phyloP scores from a whole-genome alignment of 202 grass and related monocot genomes.

The Carex arenaria region DNA sequence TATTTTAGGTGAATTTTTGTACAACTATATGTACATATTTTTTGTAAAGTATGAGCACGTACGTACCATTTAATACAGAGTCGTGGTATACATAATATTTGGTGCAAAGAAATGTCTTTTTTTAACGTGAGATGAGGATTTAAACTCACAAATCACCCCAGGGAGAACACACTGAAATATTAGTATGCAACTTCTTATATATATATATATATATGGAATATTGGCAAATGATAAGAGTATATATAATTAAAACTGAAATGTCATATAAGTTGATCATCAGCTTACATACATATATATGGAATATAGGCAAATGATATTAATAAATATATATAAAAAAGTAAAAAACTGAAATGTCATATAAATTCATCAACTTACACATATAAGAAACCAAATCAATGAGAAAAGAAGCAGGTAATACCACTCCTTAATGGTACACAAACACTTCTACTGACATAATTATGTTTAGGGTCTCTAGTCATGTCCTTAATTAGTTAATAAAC shows the following conservation, averaged over 20 bases:
- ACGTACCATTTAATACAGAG: background rate
- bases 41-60: background rate
- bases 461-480: constrained; percentile 14
- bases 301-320: background rate
- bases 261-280: background rate
- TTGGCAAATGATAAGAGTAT: background rate
- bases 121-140: background rate
- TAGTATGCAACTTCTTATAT: background rate
- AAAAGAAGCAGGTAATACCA: constrained; percentile 30
- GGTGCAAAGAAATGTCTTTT: background rate
- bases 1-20: background rate
- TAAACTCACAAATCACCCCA: background rate
- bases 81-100: background rate
- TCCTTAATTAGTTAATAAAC: constrained; percentile 22
- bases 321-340: background rate
- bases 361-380: constrained; percentile 10
- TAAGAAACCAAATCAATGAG: constrained; percentile 25
- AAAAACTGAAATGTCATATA: constrained; percentile 19
- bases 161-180: background rate
- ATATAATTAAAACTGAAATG: constrained; percentile 10
- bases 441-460: constrained; percentile 12
- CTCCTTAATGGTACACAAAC: constrained; percentile 15
- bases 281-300: background rate
- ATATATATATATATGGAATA: background rate
- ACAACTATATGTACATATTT: background rate